Conservation (phyloP, 257 asterid genomes). For the Forsythia suspensa region DNA sequence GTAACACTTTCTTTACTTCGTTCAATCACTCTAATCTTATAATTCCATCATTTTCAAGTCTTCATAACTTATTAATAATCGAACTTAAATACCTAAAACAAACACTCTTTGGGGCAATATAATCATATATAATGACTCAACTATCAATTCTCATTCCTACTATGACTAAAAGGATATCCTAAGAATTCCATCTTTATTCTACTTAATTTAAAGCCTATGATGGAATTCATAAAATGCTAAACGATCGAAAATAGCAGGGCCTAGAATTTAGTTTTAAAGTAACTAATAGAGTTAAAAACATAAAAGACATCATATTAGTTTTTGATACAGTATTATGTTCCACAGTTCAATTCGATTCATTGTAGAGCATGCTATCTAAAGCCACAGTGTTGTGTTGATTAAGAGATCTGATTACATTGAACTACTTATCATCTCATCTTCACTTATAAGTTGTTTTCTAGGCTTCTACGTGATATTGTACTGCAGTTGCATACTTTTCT, state of each 20-base stretch:
- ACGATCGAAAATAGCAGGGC: background rate
- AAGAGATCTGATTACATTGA: slow-evolving; percentile 17
- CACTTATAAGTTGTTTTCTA: background rate
- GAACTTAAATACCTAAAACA: background rate
- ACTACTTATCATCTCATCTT: background rate
- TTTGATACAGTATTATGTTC: background rate
- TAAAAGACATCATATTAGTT: background rate
- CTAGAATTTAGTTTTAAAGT: background rate
- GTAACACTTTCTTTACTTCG: background rate
- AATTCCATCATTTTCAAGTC: background rate
- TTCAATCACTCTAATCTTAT: background rate
- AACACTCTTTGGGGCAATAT: background rate
- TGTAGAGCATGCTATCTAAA: slow-evolving; percentile 7
- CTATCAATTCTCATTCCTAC: background rate
- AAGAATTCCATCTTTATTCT: background rate
- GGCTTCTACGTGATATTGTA: background rate
- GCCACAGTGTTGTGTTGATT: slow-evolving; percentile 3
- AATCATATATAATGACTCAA: background rate
- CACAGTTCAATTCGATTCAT: background rate
- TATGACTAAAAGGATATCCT: background rate
- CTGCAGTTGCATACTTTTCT: background rate
- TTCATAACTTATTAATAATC: background rate
- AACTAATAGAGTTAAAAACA: background rate
- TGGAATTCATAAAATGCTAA: background rate
- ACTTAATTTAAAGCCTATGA: background rate